Evolutionary conservation across 345 rosid genomes (phyloP).

Genomic region (Microcos paniculata): DNA sequence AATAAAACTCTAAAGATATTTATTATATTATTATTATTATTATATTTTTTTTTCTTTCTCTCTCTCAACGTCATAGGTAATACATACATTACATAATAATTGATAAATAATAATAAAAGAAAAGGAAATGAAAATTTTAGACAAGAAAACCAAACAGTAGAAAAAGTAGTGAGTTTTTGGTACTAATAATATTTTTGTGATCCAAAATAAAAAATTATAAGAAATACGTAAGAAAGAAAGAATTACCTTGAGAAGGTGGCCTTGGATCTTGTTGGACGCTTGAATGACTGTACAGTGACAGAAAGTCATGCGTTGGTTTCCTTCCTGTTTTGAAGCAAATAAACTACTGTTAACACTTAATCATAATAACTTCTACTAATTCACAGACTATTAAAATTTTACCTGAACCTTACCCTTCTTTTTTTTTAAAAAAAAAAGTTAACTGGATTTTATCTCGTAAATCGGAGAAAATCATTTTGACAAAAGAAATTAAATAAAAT

Average conservation of each 20-base stretch:
- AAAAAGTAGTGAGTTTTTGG: background rate
- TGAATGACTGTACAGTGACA: constrained; percentile 84
- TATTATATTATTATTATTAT: background rate
- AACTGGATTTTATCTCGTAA: background rate
- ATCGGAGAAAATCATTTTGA: background rate
- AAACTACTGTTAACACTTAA: background rate
- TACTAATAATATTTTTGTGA: constrained; percentile 24
- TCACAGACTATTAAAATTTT: background rate
- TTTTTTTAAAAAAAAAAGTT: background rate
- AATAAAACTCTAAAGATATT: constrained; percentile 13
- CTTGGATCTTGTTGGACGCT: constrained; percentile 74
- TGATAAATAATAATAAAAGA: background rate
- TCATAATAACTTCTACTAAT: background rate
- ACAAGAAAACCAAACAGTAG: background rate
- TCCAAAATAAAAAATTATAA: too few relatives aligned
- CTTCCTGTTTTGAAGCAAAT: constrained; percentile 48
- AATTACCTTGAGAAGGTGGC: constrained; percentile 76
- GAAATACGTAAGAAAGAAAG: background rate
- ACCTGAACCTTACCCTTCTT: too few relatives aligned
- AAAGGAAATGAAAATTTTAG: background rate
- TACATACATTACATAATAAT: background rate
- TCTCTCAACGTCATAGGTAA: background rate
- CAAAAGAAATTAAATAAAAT: background rate
- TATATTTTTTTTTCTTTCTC: background rate
- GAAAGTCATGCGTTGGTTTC: constrained; percentile 86